Base-by-base conservation (phyloP, 176 grass and related monocot genomes). In the Oryza coarctata region DNA sequence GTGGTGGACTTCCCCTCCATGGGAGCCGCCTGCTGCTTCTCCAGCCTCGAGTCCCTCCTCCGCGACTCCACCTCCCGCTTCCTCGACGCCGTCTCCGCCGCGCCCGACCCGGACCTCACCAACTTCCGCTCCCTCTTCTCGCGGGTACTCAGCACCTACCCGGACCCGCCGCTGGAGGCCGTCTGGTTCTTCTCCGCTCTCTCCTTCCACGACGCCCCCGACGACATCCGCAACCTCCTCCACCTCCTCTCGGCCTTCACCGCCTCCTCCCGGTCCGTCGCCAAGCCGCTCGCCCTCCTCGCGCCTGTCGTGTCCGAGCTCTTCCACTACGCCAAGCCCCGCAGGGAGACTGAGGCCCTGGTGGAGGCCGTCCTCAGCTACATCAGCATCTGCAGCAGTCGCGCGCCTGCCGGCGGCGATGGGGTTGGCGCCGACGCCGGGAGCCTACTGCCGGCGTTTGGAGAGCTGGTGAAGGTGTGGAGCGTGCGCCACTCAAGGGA, bases 141-240 rank as follows among this genome's bases (percentile, higher is more conserved):
- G 35, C 93, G 89, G 44, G 79, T 99, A 22, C 80, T 99, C 55
- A 92, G 85, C 68, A 74, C 77, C 31, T 94, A 82, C 80, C 34
- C 85, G 73, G 93, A 99, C 79, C 93, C 97, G 0, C 89, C 97
- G 23, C 91, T 99, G 5, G 93, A 95, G 87, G 84, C 90, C 12
- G 60, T 99, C 82, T 99, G 97, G 96, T 93, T 99, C 73, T 99
- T 95, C 82, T 88, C 93, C 65, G 93, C 93, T 32, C 84, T 98
- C 50, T 80, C 88, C 68, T 98, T 92, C 84, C 96, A 93, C 74
- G 93, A 98, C 84, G 28, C 85, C 50, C 79, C 94, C 30, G 73
- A 50, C 47, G 92, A 90, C 58, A 57, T 93, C 68, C 94, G 87
- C 73, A 84, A 84, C 75, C 89, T 98, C 40, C 82, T 98, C 68